Percentiles rank a stretch among this genome's conserved stretches.
phyloP scores from a whole-genome alignment of 225 moss, liverwort and hornwort species.

The Polytrichum commune region DNA sequence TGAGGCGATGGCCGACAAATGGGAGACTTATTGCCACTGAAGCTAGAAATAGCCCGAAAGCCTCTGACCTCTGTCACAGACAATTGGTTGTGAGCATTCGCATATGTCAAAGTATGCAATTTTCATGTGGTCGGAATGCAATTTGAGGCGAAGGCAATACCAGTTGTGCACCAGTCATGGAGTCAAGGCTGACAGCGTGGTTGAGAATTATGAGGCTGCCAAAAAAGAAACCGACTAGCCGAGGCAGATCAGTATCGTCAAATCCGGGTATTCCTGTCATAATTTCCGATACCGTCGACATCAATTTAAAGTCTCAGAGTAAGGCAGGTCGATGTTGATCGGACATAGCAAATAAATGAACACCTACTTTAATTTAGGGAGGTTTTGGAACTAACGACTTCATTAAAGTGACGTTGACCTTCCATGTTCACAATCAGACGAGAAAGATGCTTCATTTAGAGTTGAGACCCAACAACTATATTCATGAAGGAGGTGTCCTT shows the following conservation, averaged over 20 bases:
- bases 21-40: conserved; percentile 45
- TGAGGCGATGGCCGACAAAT: conserved; percentile 52
- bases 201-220: conserved; percentile 73
- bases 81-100: not conserved
- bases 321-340: too few species aligned
- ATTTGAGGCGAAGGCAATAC: conserved; percentile 27
- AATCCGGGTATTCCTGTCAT: conserved; percentile 88
- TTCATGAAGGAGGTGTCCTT: not conserved
- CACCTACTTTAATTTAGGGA: not conserved
- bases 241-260: conserved; percentile 80
- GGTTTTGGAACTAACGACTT: too few species aligned
- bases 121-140: too few species aligned
- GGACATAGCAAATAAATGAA: not conserved
- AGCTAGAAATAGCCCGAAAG: conserved; percentile 47
- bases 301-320: not conserved
- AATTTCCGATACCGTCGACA: not conserved
- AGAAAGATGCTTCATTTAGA: too few species aligned
- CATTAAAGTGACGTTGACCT: too few species aligned
- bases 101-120: too few species aligned
- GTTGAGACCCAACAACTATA: not conserved
- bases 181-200: conserved; percentile 62
- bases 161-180: conserved; percentile 70
- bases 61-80: conserved; percentile 45
- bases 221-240: conserved; percentile 63
- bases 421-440: too few species aligned